Conservation (phyloP, 2,329 filamentous ascomycete genomes). For the Aschersonia sp. region DNA sequence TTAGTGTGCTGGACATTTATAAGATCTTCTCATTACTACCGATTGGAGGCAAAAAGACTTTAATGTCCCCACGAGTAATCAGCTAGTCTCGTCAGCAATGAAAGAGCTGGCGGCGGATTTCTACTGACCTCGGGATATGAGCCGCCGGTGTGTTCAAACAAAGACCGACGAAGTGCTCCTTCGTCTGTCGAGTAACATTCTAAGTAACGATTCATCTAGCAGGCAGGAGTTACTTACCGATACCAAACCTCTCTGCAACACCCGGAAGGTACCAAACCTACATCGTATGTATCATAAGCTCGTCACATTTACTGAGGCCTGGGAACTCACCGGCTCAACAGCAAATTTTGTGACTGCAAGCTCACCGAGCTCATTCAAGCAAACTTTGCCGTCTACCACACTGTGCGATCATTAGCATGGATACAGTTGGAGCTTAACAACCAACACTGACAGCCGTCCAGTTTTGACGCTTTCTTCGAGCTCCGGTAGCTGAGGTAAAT, state of each 20-base stretch:
- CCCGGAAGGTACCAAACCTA: constrained; percentile 70
- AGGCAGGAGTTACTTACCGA: constrained; percentile 35
- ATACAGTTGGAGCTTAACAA: background rate
- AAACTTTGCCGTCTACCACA: constrained; percentile 72
- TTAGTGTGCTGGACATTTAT: background rate
- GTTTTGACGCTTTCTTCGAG: constrained; percentile 74
- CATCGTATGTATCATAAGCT: background rate
- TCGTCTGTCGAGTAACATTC: constrained; percentile 43
- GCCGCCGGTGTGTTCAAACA: constrained; percentile 93
- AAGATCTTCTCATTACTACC: constrained; percentile 26
- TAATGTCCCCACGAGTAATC: constrained; percentile 88
- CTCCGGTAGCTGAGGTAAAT: constrained; percentile 53
- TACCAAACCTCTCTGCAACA: constrained; percentile 85
- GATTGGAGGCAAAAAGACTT: constrained; percentile 90
- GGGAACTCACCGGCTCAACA: constrained; percentile 65
- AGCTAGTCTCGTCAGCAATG: constrained; percentile 27
- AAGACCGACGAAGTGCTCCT: constrained; percentile 65
- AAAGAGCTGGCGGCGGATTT: background rate
- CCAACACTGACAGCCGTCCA: constrained; percentile 48
- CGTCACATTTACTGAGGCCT: background rate
- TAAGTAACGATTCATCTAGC: background rate
- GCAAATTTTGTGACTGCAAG: constrained; percentile 92
- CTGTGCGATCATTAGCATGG: constrained; percentile 13
- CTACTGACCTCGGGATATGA: constrained; percentile 67
- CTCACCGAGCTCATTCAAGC: constrained; percentile 73